Base-by-base conservation (phyloP, 805 yeast species). In the Saturnispora mendoncae region DNA sequence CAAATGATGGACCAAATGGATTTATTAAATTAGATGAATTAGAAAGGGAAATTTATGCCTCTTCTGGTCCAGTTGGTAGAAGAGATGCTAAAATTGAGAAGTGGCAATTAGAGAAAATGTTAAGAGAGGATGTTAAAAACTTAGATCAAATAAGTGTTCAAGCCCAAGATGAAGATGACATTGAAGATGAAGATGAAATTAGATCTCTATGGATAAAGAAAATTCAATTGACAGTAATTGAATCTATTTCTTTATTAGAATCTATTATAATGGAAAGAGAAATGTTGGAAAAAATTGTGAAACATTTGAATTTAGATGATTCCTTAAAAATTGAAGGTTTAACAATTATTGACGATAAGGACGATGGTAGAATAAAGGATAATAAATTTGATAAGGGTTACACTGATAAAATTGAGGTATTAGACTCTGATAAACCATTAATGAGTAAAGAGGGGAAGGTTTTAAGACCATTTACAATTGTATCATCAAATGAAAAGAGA, bases 391-490 rank as follows among this genome's bases (percentile, higher is more conserved):
- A 72, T 45, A 62, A 66, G 6, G 75, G 74, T 0, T 84, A 70
- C 53, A 81, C 94, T 0, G 79, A 84, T 4, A 77, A 67, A 45
- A 34, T 47, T 9, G 50, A 47, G 24, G 28, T 13, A 8, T 51
- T 84, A 6, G 92, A 83, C 51, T 21, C 46, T 5, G 51, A 71
- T 19, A 62, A 67, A 20, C 62, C 61, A 21, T 53, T 84, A 32
- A 51, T 86, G 5, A 72, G 85, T 0, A 73, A 76, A 42, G 73
- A 73, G 30, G 97, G 97, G 3, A 82, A 80, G 57, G 80, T 90
- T 5, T 60, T 84, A 25, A 73, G 82, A 51, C 97, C 97, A 9
- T 92, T 90, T 60, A 83, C 90, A 0, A 69, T 90, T 14, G 75
- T 77, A 12, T 66, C 80, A 8, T 62, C 69, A 3, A 33, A 41